A percentile compares a stretch with the other conserved stretches of the same genome.
These are phyloP conservation scores for Monilinia laxa DNA, from an alignment of 2,329 filamentous ascomycete genomes.

Conservation along the genomic window DNA sequence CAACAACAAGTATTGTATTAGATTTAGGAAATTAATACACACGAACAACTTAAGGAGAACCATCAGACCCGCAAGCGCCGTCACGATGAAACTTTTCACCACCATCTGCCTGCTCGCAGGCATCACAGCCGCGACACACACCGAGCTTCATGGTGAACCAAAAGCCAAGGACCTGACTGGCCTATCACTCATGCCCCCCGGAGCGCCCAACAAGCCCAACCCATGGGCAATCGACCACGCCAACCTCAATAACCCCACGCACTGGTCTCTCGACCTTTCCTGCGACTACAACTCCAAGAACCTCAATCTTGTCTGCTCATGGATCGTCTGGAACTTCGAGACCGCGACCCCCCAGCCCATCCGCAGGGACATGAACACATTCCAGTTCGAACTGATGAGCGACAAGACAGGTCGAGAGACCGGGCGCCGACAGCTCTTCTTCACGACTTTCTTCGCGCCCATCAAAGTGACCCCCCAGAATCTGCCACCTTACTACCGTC, in stretches of 20 bases:
- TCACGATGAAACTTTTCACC: neutral
- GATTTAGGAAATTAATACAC: neutral
- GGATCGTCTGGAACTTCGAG: accelerated
- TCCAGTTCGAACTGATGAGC: neutral
- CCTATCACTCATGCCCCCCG: neutral
- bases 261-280: neutral
- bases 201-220: neutral
- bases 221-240: neutral
- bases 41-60: neutral
- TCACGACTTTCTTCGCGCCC: accelerated
- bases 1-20: neutral
- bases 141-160: neutral
- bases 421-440: accelerated
- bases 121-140: neutral
- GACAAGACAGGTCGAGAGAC: neutral
- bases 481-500: neutral
- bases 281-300: neutral
- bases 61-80: neutral
- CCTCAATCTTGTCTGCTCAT: neutral
- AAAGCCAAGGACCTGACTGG: neutral
- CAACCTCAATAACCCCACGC: neutral
- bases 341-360: neutral
- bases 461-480: neutral
- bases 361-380: neutral
- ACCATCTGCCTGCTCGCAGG: neutral